Base-by-base conservation (phyloP, 1,139 yeast genomes). In the Taiozyma onychis region DNA sequence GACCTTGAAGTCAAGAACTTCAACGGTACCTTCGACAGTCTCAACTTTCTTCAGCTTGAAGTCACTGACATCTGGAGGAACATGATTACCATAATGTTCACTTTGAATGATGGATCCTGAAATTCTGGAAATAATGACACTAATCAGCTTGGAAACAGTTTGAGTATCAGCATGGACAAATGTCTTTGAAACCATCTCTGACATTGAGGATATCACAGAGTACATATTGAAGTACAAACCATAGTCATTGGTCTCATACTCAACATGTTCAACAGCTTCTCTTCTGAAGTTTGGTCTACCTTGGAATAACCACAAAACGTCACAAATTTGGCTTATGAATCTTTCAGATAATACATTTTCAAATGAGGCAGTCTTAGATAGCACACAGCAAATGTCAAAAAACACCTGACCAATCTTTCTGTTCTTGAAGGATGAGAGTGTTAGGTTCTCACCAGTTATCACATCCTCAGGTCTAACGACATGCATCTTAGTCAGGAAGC, bases 241-340 rank as follows among this genome's bases (percentile, higher is more conserved):
- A 74, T 93, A 91, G 49, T 87, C 90, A 22, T 88, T 89, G 44
- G 84, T 84, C 63, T 93, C 99, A 63, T 87, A 93, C 63, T 91
- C 97, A 13, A 93, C 89, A 65, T 93, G 99, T 52, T 81, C 83
- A 14, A 78, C 75, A n/a, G 81, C 80, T 62, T 89, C 96, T 55
- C 98, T 75, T 57, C 76, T 78, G 60, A 89, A 70, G 0, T 87
- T 85, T 1, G 95, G 87, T 48, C 83, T 77, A 3, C 96, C 95
- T 66, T 91, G 96, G 63, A 91, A 89, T 28, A 88, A 71, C 27
- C 78, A 74, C 48, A 86, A 66, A 48, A 84, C 78, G 62, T 82
- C 93, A 54, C 84, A 81, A 4, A 83, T 78, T 59, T 72, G 81
- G 2, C 68, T 60, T 22, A 80, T 65, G 24, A 72, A 70, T 13